Evolutionary conservation across 768 basidiomycete genomes (phyloP).

Genomic region (Podaxis sp.): DNA sequence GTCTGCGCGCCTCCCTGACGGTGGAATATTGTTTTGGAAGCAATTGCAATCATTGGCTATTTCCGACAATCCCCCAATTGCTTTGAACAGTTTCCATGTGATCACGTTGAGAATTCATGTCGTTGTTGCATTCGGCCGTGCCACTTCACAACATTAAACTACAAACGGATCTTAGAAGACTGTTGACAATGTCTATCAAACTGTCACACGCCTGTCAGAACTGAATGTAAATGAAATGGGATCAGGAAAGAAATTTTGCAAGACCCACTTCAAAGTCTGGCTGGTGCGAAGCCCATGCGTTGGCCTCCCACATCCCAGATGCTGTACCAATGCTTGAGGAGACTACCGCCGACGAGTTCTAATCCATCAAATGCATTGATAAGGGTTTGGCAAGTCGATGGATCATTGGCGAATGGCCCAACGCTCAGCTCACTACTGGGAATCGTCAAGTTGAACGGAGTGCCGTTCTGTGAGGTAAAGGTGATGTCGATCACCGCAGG

Average conservation of each 20-base stretch:
- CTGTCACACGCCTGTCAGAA: conserved; percentile 1
- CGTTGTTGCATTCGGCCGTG: not conserved
- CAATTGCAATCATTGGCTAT: not conserved
- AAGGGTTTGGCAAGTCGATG: conserved; percentile 51
- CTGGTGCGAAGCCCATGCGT: conserved; percentile 53
- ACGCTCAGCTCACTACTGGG: conserved; percentile 57
- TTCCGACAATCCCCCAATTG: conserved; percentile 1
- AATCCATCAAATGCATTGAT: conserved; percentile 58
- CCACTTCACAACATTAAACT: conserved; percentile 2
- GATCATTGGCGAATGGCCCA: conserved; percentile 51
- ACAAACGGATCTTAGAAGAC: conserved; percentile 3
- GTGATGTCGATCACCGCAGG: conserved; percentile 51
- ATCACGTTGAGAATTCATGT: not conserved
- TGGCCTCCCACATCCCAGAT: conserved; percentile 53
- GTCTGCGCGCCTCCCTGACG: not conserved
- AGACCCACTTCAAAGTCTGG: conserved; percentile 23
- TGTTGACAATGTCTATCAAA: not conserved
- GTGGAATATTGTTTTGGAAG: conserved; percentile 10
- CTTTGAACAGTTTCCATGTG: not conserved
- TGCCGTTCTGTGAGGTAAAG: conserved; percentile 50
- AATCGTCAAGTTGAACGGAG: conserved; percentile 53
- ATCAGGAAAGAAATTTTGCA: not conserved
- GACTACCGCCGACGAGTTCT: conserved; percentile 50
- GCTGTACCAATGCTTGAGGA: conserved; percentile 60
- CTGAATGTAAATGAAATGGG: not conserved